Evolutionary conservation across 768 basidiomycete genomes (phyloP).

Genomic region (Amanita pseudoporphyria): DNA sequence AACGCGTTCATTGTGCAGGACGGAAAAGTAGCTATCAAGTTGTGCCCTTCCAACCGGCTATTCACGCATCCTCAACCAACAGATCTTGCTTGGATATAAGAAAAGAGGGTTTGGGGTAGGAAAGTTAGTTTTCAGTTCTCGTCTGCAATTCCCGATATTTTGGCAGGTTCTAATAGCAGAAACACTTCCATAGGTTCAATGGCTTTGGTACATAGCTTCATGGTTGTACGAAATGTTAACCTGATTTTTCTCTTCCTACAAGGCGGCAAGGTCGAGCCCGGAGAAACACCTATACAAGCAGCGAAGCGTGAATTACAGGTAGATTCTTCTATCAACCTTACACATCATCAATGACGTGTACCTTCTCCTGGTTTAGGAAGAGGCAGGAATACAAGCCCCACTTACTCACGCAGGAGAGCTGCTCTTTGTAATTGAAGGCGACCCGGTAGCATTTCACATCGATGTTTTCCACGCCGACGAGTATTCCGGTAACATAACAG

Average conservation of each 20-base stretch:
- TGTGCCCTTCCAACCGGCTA: background rate
- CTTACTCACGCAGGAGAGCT: slow-evolving; percentile 57
- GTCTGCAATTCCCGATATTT: background rate
- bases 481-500: slow-evolving; percentile 51
- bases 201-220: slow-evolving; percentile 52
- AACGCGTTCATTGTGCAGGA: slow-evolving; percentile 56
- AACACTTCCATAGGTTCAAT: slow-evolving; percentile 43
- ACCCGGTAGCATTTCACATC: slow-evolving; percentile 58
- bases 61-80: slow-evolving; percentile 2
- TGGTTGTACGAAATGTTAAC: background rate
- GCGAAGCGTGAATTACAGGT: slow-evolving; percentile 71
- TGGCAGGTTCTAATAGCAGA: slow-evolving; percentile 23
- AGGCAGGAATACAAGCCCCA: slow-evolving; percentile 63
- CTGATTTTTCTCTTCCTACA: background rate
- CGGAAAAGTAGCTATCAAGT: slow-evolving; percentile 27
- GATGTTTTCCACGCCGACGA: slow-evolving; percentile 58
- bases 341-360: background rate
- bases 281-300: slow-evolving; percentile 59
- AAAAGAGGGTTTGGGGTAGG: slow-evolving; percentile 68
- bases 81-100: slow-evolving; percentile 70
- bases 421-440: slow-evolving; percentile 47
- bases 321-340: background rate
- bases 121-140: slow-evolving; percentile 30
- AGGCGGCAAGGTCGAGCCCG: slow-evolving; percentile 73
- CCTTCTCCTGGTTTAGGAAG: slow-evolving; percentile 53